Conservation (phyloP, 345 rosid species). For the Angophora floribunda region DNA sequence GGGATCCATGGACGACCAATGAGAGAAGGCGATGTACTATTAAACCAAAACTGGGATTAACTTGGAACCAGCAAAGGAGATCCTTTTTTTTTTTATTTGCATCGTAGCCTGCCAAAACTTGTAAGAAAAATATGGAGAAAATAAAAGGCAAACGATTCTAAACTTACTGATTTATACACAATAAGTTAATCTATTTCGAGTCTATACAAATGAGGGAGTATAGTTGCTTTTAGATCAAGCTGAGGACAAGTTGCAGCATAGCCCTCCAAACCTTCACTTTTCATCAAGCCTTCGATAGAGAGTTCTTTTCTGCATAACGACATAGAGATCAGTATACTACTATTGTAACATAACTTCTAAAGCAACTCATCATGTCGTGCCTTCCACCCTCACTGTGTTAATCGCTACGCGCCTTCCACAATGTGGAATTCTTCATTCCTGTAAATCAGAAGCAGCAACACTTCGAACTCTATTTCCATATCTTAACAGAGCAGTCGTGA, state of each 20-base stretch:
- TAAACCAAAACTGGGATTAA: not conserved
- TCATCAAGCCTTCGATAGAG: not conserved
- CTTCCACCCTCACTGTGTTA: not conserved
- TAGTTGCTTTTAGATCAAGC: not conserved
- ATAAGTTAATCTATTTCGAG: not conserved
- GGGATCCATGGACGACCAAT: not conserved
- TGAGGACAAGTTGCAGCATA: not conserved
- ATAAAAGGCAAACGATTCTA: not conserved
- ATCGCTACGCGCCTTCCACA: not conserved
- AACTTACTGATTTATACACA: not conserved
- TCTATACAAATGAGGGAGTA: not conserved
- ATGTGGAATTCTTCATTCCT: not conserved
- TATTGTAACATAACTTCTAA: not conserved
- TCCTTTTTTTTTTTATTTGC: not conserved
- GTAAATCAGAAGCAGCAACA: not conserved
- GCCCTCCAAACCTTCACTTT: not conserved
- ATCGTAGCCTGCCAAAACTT: not conserved
- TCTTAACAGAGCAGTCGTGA: slow-evolving; percentile 52
- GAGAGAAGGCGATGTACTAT: not conserved
- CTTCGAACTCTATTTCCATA: slow-evolving; percentile 35
- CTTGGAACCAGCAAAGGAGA: not conserved
- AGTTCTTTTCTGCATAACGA: not conserved
- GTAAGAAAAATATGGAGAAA: not conserved
- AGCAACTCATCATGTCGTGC: not conserved
- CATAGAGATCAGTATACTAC: not conserved